Evolutionary conservation across 352 stramenopile species (phyloP).

Genomic region (Phytophthora pseudosyringae): DNA sequence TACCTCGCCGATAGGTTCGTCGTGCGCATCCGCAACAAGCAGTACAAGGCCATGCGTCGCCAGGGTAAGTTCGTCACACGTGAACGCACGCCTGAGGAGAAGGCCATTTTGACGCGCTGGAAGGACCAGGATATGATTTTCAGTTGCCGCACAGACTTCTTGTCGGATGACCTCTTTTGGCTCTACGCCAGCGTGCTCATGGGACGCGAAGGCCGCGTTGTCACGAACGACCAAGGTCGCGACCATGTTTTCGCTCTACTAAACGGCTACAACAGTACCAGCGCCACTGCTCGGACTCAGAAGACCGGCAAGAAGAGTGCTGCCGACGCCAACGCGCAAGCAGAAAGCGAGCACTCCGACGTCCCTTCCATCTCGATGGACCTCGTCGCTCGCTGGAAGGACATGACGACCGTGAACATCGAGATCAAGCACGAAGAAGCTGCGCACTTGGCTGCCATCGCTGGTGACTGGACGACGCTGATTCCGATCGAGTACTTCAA

Average conservation of each 20-base stretch:
- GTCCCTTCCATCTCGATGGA: constrained; percentile 62
- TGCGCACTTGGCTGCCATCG: constrained; percentile 8
- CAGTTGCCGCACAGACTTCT: constrained; percentile 81
- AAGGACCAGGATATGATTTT: constrained; percentile 88
- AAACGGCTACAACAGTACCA: constrained; percentile 43
- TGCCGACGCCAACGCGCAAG: constrained; percentile 10
- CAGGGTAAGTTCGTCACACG: constrained; percentile 60
- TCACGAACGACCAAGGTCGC: constrained; percentile 98
- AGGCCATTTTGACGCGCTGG: constrained; percentile 72
- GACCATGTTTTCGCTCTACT: constrained; percentile 92
- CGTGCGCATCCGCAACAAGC: constrained; percentile 64
- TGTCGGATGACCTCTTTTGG: constrained; percentile 98
- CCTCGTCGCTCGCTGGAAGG: constrained; percentile 76
- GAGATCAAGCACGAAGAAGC: constrained; percentile 74
- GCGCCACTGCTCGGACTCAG: constrained; percentile 9
- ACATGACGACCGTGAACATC: constrained; percentile 74
- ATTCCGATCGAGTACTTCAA: constrained; percentile 65
- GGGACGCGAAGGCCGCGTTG: constrained; percentile 68
- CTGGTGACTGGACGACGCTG: constrained; percentile 17
- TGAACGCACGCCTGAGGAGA: constrained; percentile 58
- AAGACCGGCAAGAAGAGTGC: constrained; percentile 29
- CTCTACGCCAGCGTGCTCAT: constrained; percentile 93
- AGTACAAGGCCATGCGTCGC: constrained; percentile 51
- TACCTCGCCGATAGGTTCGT: constrained; percentile 74
- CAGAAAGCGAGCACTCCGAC: background rate